phyloP scores from a whole-genome alignment of 202 grass and related monocot species.

The Cymbopogon flexuosus region DNA sequence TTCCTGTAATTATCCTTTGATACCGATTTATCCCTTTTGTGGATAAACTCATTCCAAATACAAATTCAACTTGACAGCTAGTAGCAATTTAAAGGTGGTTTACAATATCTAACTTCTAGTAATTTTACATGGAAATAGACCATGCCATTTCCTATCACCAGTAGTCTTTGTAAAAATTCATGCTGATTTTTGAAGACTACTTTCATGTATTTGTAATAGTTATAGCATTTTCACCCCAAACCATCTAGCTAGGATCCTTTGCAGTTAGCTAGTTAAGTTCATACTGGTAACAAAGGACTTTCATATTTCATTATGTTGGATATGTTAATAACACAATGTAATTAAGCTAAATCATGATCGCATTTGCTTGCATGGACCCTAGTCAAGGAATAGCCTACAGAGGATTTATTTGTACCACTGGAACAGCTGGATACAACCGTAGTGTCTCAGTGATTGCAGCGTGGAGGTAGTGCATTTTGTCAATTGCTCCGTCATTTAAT shows the following conservation, averaged over 20 bases:
- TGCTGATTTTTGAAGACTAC: neutral
- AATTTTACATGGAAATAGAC: neutral
- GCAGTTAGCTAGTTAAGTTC: neutral
- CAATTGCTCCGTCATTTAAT: conserved; percentile 41
- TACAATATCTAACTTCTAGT: neutral
- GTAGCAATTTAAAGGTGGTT: neutral
- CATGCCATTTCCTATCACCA: neutral
- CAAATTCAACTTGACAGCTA: neutral
- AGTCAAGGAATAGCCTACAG: conserved; percentile 10
- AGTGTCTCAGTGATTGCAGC: conserved; percentile 49
- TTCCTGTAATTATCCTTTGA: neutral
- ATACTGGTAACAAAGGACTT: neutral
- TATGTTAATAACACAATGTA: neutral
- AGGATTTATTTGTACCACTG: conserved; percentile 37
- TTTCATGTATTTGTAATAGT: neutral
- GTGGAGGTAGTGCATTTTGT: conserved; percentile 55
- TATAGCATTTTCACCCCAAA: neutral
- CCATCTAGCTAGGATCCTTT: neutral
- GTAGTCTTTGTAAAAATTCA: neutral
- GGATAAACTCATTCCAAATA: neutral
- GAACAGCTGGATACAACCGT: conserved; percentile 55
- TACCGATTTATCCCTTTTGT: neutral
- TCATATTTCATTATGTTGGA: neutral
- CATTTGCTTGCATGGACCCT: conserved; percentile 10
- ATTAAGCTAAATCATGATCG: neutral